Percentiles rank a stretch among this genome's conserved stretches.
These are phyloP conservation scores for Cladosporium austrohemisphaericum DNA, from an alignment of 2,329 filamentous ascomycete genomes.

Conservation along the genomic window DNA sequence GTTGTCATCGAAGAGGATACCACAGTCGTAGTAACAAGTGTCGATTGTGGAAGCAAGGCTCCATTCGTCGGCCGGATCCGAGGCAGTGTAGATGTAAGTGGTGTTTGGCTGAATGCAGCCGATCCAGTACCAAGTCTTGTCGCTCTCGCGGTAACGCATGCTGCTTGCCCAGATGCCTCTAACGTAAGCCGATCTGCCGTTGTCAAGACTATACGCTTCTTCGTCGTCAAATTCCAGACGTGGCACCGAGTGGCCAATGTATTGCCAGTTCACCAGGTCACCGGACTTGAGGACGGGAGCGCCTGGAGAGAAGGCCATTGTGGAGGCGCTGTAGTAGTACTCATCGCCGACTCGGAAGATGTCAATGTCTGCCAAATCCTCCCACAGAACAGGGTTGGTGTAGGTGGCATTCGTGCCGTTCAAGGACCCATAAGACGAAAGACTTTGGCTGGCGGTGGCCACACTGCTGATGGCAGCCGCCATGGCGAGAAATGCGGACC, in stretches of 20 bases:
- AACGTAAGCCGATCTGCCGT: slow-evolving; percentile 45
- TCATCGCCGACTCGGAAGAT: slow-evolving; percentile 49
- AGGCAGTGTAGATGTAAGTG: slow-evolving; percentile 54
- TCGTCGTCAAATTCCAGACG: slow-evolving; percentile 37
- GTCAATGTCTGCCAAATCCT: slow-evolving; percentile 55
- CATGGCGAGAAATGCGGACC: not conserved
- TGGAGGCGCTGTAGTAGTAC: slow-evolving; percentile 55
- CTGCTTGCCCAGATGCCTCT: slow-evolving; percentile 56
- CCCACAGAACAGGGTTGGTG: slow-evolving; percentile 53
- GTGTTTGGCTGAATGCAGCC: slow-evolving; percentile 51
- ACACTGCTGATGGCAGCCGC: not conserved
- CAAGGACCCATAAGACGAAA: not conserved
- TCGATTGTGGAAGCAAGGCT: slow-evolving; percentile 35
- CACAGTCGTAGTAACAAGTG: slow-evolving; percentile 56
- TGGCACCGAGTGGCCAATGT: slow-evolving; percentile 38
- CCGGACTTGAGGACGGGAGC: slow-evolving; percentile 55
- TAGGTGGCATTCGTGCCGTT: slow-evolving; percentile 28
- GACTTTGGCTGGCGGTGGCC: not conserved
- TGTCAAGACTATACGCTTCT: slow-evolving; percentile 40
- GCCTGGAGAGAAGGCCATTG: slow-evolving; percentile 55
- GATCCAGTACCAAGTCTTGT: slow-evolving; percentile 54
- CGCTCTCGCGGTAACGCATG: slow-evolving; percentile 50
- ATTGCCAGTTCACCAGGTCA: slow-evolving; percentile 52
- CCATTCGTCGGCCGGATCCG: slow-evolving; percentile 44
- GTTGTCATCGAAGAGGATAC: slow-evolving; percentile 56